Conservation (phyloP, 371 early-diverging fungal species). For the Mucor ambiguus region DNA sequence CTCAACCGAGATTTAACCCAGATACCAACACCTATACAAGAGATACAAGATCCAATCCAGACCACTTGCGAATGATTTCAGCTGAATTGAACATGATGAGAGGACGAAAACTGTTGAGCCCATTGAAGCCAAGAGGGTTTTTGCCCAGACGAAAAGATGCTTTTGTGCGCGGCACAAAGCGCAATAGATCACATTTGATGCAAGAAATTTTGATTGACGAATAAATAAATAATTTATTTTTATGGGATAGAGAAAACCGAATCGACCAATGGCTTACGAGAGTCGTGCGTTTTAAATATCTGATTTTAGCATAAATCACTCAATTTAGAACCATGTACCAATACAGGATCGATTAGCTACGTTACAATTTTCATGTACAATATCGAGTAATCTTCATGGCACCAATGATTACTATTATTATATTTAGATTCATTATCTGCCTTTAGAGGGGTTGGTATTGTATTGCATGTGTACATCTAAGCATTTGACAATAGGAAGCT, state of each 20-base stretch:
- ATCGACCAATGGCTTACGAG: not conserved
- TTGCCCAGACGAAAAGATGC: conserved; percentile 59
- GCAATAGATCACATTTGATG: conserved; percentile 33
- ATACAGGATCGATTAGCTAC: not conserved
- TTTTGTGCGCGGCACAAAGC: conserved; percentile 36
- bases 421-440: not conserved
- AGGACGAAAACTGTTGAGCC: conserved; percentile 54
- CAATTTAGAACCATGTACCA: not conserved
- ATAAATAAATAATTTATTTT: conserved; percentile 1
- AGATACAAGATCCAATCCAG: conserved; percentile 65
- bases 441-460: too few species aligned
- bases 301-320: conserved; percentile 1
- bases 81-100: conserved; percentile 66
- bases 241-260: not conserved
- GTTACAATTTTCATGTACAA: not conserved
- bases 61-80: conserved; percentile 63
- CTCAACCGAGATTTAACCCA: conserved; percentile 53
- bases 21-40: conserved; percentile 54
- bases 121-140: conserved; percentile 64
- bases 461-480: too few species aligned
- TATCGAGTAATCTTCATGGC: not conserved
- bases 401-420: not conserved
- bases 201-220: conserved; percentile 19
- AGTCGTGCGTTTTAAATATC: not conserved
- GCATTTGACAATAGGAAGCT: too few species aligned